phyloP scores from a whole-genome alignment of 352 stramenopile genomes.

The Thalassiosira delicatula region DNA sequence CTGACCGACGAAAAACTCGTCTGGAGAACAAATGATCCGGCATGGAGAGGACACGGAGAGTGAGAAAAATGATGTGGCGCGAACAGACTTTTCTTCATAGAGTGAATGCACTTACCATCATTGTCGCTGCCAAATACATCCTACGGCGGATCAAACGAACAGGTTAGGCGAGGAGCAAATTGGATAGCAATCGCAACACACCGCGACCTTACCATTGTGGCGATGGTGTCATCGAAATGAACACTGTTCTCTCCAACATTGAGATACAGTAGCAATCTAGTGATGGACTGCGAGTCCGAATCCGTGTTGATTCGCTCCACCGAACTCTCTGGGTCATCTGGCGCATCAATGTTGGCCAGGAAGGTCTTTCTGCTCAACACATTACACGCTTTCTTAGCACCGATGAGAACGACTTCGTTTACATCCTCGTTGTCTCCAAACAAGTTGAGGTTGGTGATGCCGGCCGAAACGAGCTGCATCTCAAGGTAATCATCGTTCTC shows the following conservation, averaged over 20 bases:
- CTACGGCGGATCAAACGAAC: no score
- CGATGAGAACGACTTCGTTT: slow-evolving; percentile 32
- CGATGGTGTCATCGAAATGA: neutral
- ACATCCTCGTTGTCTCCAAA: slow-evolving; percentile 21
- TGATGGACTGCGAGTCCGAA: neutral
- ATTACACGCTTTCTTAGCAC: slow-evolving; percentile 38
- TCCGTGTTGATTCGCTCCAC: slow-evolving; percentile 25
- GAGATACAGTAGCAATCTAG: slow-evolving; percentile 8
- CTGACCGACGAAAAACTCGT: slow-evolving; percentile 45
- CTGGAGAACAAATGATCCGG: neutral
- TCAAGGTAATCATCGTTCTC: neutral
- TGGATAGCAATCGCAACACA: neutral
- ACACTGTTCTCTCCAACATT: slow-evolving; percentile 22
- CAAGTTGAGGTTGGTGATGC: slow-evolving; percentile 37
- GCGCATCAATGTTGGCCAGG: slow-evolving; percentile 52
- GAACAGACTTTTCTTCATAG: neutral
- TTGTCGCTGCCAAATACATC: no score
- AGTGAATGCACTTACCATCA: no score
- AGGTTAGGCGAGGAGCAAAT: no score
- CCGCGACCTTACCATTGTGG: neutral
- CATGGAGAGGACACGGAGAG: neutral
- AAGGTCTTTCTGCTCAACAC: slow-evolving; percentile 51
- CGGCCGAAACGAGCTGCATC: slow-evolving; percentile 35
- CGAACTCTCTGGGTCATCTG: neutral
- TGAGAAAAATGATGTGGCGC: neutral